Conservation (phyloP, 148 eudicot genomes). For the Vaccinium macrocarpon region DNA sequence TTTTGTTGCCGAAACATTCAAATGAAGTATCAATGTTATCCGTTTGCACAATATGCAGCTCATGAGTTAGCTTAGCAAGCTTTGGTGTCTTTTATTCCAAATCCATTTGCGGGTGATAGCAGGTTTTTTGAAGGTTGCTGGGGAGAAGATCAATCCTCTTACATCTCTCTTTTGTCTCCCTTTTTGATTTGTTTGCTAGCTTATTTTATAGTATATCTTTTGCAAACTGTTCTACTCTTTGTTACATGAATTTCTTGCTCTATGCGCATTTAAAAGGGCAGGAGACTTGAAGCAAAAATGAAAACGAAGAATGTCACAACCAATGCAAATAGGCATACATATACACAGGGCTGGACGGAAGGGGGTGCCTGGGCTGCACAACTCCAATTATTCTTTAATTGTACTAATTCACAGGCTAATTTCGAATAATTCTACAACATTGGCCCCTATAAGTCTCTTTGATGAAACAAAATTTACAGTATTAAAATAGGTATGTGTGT, state of each 20-base stretch:
- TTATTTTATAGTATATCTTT: too few relatives aligned
- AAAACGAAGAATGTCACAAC: neutral
- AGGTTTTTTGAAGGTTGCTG: neutral
- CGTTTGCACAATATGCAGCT: neutral
- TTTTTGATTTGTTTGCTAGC: neutral
- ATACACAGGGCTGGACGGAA: neutral
- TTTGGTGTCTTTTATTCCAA: neutral
- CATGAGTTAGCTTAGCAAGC: neutral
- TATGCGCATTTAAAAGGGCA: conserved; percentile 3
- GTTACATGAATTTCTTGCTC: neutral
- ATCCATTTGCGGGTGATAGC: neutral
- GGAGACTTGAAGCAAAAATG: neutral
- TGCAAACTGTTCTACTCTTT: neutral
- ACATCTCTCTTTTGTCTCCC: neutral
- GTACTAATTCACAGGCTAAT: too few relatives aligned
- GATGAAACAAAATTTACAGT: too few relatives aligned
- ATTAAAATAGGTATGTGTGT: too few relatives aligned
- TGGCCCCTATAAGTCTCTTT: too few relatives aligned
- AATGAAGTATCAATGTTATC: neutral
- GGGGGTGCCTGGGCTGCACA: too few relatives aligned
- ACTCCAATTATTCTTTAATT: too few relatives aligned
- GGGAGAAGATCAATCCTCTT: neutral
- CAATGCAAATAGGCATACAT: neutral
- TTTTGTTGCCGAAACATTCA: neutral
- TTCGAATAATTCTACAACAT: too few relatives aligned